phyloP scores from a whole-genome alignment of 2,329 filamentous ascomycete genomes.

The Tolypocladium endophyticum region DNA sequence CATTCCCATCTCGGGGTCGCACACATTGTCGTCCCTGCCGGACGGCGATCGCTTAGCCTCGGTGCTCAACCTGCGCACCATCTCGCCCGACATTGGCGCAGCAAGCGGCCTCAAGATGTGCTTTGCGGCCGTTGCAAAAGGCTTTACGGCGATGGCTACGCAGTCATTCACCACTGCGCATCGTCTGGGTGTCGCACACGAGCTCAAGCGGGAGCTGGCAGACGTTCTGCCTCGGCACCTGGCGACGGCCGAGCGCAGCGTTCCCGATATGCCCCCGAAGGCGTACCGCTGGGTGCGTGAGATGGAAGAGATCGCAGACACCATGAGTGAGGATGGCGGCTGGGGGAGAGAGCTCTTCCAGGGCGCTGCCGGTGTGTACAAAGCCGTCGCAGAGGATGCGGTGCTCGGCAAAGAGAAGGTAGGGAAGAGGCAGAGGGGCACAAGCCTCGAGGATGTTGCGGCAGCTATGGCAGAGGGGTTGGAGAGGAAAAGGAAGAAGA shows the following conservation, averaged over 20 bases:
- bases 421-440: conserved; percentile 43
- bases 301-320: conserved; percentile 65
- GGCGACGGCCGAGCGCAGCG: conserved; percentile 33
- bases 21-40: conserved; percentile 27
- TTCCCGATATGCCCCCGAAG: conserved; percentile 58
- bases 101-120: conserved; percentile 57
- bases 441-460: conserved; percentile 47
- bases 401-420: conserved; percentile 49
- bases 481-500: conserved; percentile 30
- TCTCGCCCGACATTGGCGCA: conserved; percentile 38
- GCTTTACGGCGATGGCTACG: conserved; percentile 57
- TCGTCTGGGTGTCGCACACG: conserved; percentile 48
- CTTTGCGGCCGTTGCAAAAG: conserved; percentile 51
- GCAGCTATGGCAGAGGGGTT: conserved; percentile 35
- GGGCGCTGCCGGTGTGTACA: conserved; percentile 51
- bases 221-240: conserved; percentile 35
- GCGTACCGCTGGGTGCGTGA: conserved; percentile 69
- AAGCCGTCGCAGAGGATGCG: conserved; percentile 48
- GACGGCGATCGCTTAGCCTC: conserved; percentile 27
- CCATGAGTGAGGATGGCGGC: conserved; percentile 54
- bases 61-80: conserved; percentile 36
- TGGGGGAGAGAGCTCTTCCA: conserved; percentile 46
- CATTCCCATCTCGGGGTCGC: conserved; percentile 39
- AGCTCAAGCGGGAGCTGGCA: conserved; percentile 46
- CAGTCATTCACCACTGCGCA: conserved; percentile 62